Conservation (phyloP, 2,329 filamentous ascomycete species). For the Didymella pinodella region DNA sequence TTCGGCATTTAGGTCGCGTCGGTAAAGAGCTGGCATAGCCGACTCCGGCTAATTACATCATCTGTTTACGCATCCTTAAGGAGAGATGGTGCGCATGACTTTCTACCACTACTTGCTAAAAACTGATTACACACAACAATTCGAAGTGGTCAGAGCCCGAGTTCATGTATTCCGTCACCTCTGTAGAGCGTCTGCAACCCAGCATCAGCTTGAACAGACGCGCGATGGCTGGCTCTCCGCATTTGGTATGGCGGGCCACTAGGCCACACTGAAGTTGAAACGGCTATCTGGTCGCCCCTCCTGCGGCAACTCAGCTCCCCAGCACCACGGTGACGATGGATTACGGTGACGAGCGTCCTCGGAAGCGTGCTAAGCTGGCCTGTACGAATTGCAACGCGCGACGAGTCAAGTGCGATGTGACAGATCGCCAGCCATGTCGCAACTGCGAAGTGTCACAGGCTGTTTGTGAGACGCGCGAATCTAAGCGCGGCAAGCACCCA, state of each 20-base stretch:
- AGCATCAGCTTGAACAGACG: not conserved
- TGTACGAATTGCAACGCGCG: constrained; percentile 57
- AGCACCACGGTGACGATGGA: constrained; percentile 8
- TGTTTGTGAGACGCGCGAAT: constrained; percentile 54
- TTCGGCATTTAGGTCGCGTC: constrained; percentile 1
- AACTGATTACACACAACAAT: not conserved
- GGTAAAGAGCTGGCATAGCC: constrained; percentile 27
- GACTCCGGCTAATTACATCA: constrained; percentile 27
- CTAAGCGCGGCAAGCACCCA: constrained; percentile 54
- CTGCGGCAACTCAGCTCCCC: constrained; percentile 25
- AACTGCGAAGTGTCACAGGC: constrained; percentile 52
- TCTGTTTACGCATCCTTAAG: not conserved
- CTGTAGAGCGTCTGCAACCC: not conserved
- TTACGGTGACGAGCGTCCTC: constrained; percentile 30
- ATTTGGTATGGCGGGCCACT: constrained; percentile 24
- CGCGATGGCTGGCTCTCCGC: not conserved
- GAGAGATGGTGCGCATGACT: not conserved
- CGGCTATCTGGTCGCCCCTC: constrained; percentile 28
- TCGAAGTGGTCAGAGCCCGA: not conserved
- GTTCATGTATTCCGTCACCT: not conserved
- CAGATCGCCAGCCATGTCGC: constrained; percentile 54
- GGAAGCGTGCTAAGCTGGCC: constrained; percentile 53
- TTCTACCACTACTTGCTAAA: not conserved
- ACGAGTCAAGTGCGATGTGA: constrained; percentile 58
- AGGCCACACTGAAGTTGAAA: constrained; percentile 20